phyloP scores from a whole-genome alignment of 192 early-diverging fungal species.

The Anaeromyces robustus region DNA sequence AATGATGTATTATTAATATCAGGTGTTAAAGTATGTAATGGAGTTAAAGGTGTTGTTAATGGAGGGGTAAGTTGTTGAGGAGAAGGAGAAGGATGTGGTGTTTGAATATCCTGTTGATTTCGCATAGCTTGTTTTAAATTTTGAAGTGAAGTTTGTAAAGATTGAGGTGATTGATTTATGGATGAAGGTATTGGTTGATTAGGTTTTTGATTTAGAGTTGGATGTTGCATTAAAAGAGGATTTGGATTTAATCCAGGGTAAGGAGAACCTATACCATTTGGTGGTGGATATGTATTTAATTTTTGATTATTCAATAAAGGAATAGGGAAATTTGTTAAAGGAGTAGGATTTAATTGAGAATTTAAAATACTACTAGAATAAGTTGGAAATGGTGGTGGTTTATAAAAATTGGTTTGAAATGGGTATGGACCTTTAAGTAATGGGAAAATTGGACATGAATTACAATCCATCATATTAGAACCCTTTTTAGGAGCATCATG shows the following conservation, averaged over 20 bases:
- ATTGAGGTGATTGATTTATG: not conserved
- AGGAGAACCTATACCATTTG: not conserved
- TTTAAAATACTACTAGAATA: not conserved
- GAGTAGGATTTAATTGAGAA: not conserved
- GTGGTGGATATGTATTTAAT: not conserved
- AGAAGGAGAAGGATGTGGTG: not conserved
- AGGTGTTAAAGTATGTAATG: not conserved
- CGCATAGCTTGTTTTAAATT: not conserved
- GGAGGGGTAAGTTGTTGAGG: not conserved
- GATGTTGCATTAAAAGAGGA: not conserved
- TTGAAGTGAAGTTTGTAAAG: not conserved
- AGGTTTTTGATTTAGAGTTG: not conserved
- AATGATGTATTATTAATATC: not conserved
- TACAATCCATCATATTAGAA: not conserved
- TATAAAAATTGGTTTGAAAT: not conserved
- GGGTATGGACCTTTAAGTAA: not conserved
- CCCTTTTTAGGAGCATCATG: not conserved
- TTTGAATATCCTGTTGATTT: not conserved
- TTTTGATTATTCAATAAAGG: not conserved
- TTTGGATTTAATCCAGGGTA: not conserved
- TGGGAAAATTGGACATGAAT: not conserved
- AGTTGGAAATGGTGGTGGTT: not conserved
- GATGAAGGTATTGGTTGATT: not conserved
- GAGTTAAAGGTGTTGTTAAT: not conserved
- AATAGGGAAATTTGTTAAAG: not conserved